Percentiles rank a stretch among this genome's conserved stretches.
Conservation (phyloP, 1,284 basidiomycete species). For the Puccinia hordei region DNA sequence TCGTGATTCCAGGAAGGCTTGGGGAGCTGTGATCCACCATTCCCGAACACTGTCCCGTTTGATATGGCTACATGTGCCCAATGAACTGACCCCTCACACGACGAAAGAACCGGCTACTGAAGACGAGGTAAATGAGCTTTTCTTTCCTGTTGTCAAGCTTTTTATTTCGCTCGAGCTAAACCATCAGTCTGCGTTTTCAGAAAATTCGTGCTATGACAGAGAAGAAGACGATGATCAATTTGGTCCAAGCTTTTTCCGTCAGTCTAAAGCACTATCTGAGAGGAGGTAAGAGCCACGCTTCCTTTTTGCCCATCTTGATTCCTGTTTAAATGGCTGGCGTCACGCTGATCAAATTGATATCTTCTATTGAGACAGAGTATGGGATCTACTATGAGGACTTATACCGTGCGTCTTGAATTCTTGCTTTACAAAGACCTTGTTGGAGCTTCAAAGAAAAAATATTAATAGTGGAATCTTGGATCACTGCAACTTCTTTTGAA, state of each 20-base stretch:
- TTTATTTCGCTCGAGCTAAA: not conserved
- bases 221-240: constrained; percentile 44
- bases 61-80: constrained; percentile 41
- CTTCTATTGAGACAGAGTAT: constrained; percentile 14
- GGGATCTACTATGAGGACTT: constrained; percentile 47
- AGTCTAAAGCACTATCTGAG: constrained; percentile 46
- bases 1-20: constrained; percentile 19
- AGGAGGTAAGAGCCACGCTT: constrained; percentile 36
- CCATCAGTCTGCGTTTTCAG: not conserved
- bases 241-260: constrained; percentile 44
- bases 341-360: not conserved
- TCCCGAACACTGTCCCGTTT: constrained; percentile 40
- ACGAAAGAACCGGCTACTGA: constrained; percentile 20
- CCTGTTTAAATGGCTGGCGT: not conserved
- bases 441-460: not conserved
- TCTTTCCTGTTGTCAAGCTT: not conserved
- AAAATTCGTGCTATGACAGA: constrained; percentile 20
- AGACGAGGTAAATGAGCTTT: constrained; percentile 9
- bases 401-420: constrained; percentile 28
- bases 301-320: too few relatives aligned
- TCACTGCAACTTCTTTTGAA: not conserved
- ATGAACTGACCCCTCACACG: constrained; percentile 24
- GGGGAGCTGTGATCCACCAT: constrained; percentile 46
- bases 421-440: not conserved
- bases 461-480: not conserved